A percentile compares a stretch with the other conserved stretches of the same genome.
These are phyloP conservation scores for Hondaea fermentalgiana DNA, from an alignment of 108 stramenopile species.

Conservation along the genomic window DNA sequence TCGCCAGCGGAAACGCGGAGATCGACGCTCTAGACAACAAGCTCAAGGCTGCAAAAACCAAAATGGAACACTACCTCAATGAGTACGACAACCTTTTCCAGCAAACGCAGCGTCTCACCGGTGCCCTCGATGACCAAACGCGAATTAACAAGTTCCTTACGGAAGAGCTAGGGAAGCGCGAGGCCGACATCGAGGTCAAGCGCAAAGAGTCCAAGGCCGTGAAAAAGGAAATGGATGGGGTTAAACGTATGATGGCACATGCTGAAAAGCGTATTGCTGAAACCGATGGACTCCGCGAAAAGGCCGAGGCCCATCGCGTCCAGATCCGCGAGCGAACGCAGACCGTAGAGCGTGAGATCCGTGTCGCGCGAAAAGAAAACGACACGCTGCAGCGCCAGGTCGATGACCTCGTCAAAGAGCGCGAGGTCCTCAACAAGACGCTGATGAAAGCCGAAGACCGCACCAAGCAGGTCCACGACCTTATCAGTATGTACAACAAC, in stretches of 20 bases:
- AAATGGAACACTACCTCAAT: background rate
- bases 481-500: background rate
- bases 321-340: background rate
- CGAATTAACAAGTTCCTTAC: background rate
- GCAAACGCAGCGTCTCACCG: background rate
- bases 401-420: conserved; percentile 14
- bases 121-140: background rate
- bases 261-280: background rate
- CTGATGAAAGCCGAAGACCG: background rate
- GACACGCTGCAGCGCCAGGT: background rate
- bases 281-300: background rate
- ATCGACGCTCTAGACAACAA: background rate
- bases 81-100: background rate
- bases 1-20: conserved; percentile 22
- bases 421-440: background rate
- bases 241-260: background rate
- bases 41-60: background rate
- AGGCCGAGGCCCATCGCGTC: background rate
- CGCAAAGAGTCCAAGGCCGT: background rate
- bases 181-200: background rate
- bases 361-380: background rate
- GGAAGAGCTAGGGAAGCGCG: background rate
- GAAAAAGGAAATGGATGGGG: background rate
- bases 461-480: background rate
- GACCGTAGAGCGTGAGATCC: background rate